Conservation (phyloP, 2,329 filamentous ascomycete species). For the Cordyceps pruinosa region DNA sequence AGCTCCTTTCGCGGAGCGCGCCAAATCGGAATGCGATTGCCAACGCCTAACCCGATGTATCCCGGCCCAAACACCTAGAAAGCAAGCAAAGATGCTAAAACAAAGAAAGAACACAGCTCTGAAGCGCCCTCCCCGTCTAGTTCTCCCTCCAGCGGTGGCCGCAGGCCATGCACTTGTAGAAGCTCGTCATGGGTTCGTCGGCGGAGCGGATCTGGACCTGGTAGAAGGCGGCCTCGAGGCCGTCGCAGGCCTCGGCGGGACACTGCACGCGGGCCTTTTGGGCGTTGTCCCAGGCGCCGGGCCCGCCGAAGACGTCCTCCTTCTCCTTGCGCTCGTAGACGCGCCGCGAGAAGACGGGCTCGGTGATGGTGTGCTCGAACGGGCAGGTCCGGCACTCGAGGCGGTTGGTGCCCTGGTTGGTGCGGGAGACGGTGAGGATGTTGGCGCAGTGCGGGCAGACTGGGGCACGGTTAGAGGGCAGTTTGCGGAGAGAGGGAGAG, state of each 20-base stretch:
- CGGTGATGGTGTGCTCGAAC: slow-evolving; percentile 77
- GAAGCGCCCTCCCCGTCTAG: slow-evolving; percentile 25
- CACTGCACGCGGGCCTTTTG: slow-evolving; percentile 81
- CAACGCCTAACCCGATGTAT: background rate
- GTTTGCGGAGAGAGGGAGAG: background rate
- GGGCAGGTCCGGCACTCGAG: slow-evolving; percentile 95
- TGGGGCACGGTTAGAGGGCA: slow-evolving; percentile 25
- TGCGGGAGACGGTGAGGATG: slow-evolving; percentile 66
- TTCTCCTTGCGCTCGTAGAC: slow-evolving; percentile 81
- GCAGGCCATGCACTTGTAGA: slow-evolving; percentile 76
- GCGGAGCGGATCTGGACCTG: slow-evolving; percentile 96
- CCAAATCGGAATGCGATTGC: background rate
- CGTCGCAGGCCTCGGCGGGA: slow-evolving; percentile 70
- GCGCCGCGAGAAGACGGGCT: slow-evolving; percentile 73
- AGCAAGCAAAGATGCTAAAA: background rate
- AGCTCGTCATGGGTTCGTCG: slow-evolving; percentile 97
- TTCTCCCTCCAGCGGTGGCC: slow-evolving; percentile 62
- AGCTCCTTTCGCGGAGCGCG: background rate
- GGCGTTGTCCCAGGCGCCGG: slow-evolving; percentile 84
- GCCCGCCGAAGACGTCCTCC: slow-evolving; percentile 84
- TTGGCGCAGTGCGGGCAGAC: slow-evolving; percentile 83
- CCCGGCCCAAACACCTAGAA: background rate
- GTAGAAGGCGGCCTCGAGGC: slow-evolving; percentile 84
- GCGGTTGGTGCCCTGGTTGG: slow-evolving; percentile 59
- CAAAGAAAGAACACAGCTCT: background rate